Base-by-base conservation (phyloP, 2,329 filamentous ascomycete genomes). In the Neonectria hederae region DNA sequence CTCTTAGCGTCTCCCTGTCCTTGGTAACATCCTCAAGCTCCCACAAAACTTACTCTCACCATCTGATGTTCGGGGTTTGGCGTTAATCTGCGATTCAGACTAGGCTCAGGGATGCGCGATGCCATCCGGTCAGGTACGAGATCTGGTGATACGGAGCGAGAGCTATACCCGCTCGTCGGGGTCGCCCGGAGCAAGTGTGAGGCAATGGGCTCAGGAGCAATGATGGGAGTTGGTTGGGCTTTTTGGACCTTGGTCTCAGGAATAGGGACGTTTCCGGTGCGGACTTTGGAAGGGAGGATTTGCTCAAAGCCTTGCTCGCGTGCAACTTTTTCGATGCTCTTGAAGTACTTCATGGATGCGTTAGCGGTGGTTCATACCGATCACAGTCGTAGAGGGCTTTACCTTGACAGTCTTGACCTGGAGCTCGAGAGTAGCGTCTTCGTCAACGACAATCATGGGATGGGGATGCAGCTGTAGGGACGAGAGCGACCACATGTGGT, bases 401-500 rank as follows among this genome's bases (percentile, higher is more conserved):
- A 85, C 85, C 81, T 86, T 87, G 72, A 92, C 90, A 0, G 90
- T 92, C 82, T 92, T 92, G 66, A 92, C 90, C 76, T 90, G 89
- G 55, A 92, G 81, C 76, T 92, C 90, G 14, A 91, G 81, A 1
- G 90, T 92, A 17, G 90, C 90, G 75, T 95, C 92, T 72, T 95
- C 92, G 73, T 97, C 93, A 49, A 91, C 92, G 10, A 95, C 92
- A 69, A 96, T 89, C 84, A 96, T 89, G 57, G 92, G 90, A 73
- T 94, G 90, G 4, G 89, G 90, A 77, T 96, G 93, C 67, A 95
- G 82, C 77, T 97, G 93, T 45, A 97, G 83, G 59, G 88, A 89
- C 9, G 92, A 95, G 7, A 96, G 84, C 1, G 93, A 95, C 92
- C 93, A 97, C 91, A 95, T 95, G 80, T 96, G 93, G 77, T 94